Conservation (phyloP, 2,329 filamentous ascomycete genomes). For the Colletotrichum cuscutae region DNA sequence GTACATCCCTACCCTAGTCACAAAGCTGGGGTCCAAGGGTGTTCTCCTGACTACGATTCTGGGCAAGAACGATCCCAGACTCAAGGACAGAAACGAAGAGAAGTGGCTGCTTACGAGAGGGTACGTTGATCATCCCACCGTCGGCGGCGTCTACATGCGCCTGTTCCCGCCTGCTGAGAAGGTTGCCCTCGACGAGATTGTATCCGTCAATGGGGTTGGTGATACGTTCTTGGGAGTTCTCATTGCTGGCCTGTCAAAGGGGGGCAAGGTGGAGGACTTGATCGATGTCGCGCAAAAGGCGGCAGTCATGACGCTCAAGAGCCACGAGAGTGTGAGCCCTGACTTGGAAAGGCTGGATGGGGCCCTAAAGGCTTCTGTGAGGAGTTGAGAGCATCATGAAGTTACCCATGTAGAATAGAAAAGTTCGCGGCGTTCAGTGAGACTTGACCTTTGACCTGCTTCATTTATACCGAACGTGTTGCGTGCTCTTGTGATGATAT, state of each 20-base stretch:
- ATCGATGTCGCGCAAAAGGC: conserved; percentile 85
- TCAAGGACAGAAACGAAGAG: conserved; percentile 70
- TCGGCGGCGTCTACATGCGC: conserved; percentile 86
- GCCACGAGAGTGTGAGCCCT: conserved; percentile 76
- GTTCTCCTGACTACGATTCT: conserved; percentile 82
- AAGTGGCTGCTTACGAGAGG: conserved; percentile 78
- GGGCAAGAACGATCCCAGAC: conserved; percentile 70
- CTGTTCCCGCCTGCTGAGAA: conserved; percentile 73
- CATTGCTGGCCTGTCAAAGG: conserved; percentile 78
- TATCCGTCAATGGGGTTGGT: conserved; percentile 93
- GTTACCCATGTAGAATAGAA: neutral
- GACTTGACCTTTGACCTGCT: neutral
- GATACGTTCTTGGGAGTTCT: conserved; percentile 92
- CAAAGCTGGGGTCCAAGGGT: conserved; percentile 82
- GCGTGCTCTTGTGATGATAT: neutral
- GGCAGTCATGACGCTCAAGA: conserved; percentile 81
- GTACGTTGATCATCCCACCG: conserved; percentile 58
- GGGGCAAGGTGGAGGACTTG: conserved; percentile 66
- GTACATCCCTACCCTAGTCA: conserved; percentile 85
- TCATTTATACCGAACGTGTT: neutral
- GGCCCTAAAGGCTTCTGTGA: conserved; percentile 45
- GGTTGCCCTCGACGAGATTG: conserved; percentile 70
- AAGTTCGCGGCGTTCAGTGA: neutral
- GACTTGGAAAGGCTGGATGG: conserved; percentile 59
- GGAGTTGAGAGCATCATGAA: neutral